phyloP scores from a whole-genome alignment of 2,329 filamentous ascomycete species.

The Scedosporium apiospermum region DNA sequence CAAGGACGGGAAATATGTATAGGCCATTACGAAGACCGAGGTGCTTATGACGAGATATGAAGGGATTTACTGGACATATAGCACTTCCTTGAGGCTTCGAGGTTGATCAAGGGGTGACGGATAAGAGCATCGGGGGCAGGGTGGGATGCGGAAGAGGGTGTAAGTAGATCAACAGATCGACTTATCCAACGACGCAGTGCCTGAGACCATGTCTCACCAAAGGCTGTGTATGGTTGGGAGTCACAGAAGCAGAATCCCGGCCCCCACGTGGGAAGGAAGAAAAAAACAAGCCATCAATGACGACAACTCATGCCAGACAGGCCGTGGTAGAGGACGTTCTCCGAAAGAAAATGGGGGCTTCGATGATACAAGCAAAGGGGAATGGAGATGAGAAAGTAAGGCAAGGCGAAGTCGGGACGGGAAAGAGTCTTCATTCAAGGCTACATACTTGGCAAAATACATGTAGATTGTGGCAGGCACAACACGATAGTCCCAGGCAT shows the following conservation, averaged over 20 bases:
- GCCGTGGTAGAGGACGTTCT: not conserved
- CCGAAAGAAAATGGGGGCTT: not conserved
- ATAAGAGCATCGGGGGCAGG: no score
- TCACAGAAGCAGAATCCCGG: not conserved
- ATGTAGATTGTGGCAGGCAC: constrained; percentile 83
- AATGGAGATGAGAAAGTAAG: not conserved
- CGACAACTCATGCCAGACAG: not conserved
- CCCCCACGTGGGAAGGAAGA: not conserved
- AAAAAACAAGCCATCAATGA: not conserved
- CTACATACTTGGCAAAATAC: constrained; percentile 77
- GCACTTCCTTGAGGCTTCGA: no score
- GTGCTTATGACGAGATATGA: no score
- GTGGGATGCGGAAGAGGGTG: not conserved
- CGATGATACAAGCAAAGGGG: not conserved
- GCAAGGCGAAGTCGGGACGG: constrained; percentile 2
- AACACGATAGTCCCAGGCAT: constrained; percentile 86
- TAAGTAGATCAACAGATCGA: not conserved
- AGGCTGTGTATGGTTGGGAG: no score
- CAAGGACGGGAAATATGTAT: no score
- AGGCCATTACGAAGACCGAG: no score
- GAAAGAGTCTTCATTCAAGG: constrained; percentile 16
- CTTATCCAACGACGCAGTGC: no score
- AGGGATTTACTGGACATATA: no score
- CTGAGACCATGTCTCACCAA: no score
- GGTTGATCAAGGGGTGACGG: no score